A percentile compares a stretch with the other conserved stretches of the same genome.
Evolutionary conservation across 2,329 filamentous ascomycete species (phyloP).

Genomic region (Alternaria sp.): DNA sequence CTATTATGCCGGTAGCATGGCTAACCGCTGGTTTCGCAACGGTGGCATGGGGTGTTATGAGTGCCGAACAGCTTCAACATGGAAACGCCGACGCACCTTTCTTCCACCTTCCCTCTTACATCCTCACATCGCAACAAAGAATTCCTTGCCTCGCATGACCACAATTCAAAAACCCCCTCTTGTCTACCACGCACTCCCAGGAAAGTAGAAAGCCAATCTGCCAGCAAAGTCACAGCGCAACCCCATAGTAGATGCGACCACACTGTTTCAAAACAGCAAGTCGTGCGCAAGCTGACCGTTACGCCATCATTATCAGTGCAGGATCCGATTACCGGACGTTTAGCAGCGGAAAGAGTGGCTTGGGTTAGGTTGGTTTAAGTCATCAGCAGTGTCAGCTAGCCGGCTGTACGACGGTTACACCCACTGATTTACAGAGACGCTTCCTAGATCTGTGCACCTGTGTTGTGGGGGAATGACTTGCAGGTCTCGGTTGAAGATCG

Average conservation of each 20-base stretch:
- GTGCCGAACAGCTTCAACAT: no score
- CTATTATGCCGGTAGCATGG: not conserved
- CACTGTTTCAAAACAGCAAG: slow-evolving; percentile 17
- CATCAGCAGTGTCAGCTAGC: slow-evolving; percentile 27
- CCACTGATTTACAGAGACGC: not conserved
- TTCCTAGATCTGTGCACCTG: not conserved
- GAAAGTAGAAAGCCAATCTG: slow-evolving; percentile 7
- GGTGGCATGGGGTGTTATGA: not conserved
- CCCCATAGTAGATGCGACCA: slow-evolving; percentile 11
- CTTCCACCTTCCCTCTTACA: accelerated
- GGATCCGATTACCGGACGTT: not conserved
- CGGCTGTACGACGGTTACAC: not conserved
- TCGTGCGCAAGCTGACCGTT: slow-evolving; percentile 10
- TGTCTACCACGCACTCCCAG: not conserved
- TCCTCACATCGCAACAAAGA: not conserved
- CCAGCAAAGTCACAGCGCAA: slow-evolving; percentile 23
- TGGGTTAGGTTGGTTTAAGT: not conserved
- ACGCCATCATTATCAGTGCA: slow-evolving; percentile 11
- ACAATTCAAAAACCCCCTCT: not conserved
- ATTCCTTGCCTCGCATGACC: not conserved
- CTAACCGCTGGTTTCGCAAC: not conserved
- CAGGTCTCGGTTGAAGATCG: not conserved
- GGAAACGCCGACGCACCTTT: not conserved
- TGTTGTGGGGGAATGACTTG: not conserved
- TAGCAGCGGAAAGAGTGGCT: not conserved